These are phyloP conservation scores for Rhododendron henanense DNA, from an alignment of 148 eudicot species.

Conservation along the genomic window DNA sequence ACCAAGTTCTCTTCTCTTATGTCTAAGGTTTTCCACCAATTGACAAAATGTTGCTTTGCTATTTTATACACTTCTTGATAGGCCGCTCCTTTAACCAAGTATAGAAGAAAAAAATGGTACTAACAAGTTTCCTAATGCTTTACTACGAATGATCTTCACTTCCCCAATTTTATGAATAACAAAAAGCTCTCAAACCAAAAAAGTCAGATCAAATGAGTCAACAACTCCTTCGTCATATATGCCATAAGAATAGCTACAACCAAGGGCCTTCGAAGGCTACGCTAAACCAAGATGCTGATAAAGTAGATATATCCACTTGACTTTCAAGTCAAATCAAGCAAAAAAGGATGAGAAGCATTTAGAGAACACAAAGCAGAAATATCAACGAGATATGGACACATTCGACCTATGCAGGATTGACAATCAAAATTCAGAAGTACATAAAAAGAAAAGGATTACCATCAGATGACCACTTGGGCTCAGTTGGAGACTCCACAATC, in stretches of 20 bases:
- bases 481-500: slow-evolving; percentile 78
- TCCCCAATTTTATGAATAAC: background rate
- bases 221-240: background rate
- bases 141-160: background rate
- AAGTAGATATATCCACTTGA: background rate
- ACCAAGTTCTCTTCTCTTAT: background rate
- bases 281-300: background rate
- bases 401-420: background rate
- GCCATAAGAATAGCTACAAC: background rate
- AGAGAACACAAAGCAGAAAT: background rate
- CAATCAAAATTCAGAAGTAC: background rate
- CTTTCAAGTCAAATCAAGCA: slow-evolving; percentile 5
- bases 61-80: background rate
- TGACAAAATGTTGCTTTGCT: background rate
- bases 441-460: slow-evolving; percentile 33
- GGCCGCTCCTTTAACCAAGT: background rate
- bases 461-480: slow-evolving; percentile 90
- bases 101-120: background rate
- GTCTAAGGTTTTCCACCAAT: background rate
- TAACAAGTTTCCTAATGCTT: background rate
- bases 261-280: background rate
- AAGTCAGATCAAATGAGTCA: background rate
- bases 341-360: background rate
- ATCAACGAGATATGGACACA: background rate
- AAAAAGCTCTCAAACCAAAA: background rate